Evolutionary conservation across 495 filamentous ascomycete species (phyloP).

Genomic region (Lasiosphaeriaceae sp.): DNA sequence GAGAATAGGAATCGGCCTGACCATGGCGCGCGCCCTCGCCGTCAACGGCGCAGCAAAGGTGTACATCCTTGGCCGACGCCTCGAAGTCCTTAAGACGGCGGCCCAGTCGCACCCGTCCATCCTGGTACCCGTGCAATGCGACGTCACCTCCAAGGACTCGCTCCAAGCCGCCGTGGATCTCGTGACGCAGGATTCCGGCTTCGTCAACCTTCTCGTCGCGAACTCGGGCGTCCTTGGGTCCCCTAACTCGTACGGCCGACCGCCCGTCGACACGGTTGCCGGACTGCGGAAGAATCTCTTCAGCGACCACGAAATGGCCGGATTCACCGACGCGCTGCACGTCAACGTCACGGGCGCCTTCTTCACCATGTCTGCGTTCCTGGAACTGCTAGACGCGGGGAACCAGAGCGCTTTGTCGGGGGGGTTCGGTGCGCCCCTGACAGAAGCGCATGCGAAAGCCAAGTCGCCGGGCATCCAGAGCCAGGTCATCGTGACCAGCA

Average conservation of each 20-base stretch:
- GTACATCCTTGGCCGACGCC: slow-evolving; percentile 64
- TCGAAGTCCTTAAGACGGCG: slow-evolving; percentile 44
- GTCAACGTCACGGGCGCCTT: slow-evolving; percentile 60
- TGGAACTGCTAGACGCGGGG: slow-evolving; percentile 61
- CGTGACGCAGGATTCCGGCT: slow-evolving; percentile 34
- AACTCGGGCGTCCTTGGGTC: slow-evolving; percentile 55
- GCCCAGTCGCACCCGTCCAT: slow-evolving; percentile 20
- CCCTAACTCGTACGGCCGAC: slow-evolving; percentile 20
- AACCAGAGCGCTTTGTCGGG: slow-evolving; percentile 49
- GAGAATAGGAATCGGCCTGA: slow-evolving; percentile 56
- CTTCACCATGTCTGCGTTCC: slow-evolving; percentile 60
- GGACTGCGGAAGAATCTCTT: slow-evolving; percentile 34
- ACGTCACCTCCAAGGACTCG: slow-evolving; percentile 61
- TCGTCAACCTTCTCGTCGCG: slow-evolving; percentile 62
- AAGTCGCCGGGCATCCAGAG: slow-evolving; percentile 43
- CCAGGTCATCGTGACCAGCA: slow-evolving; percentile 52
- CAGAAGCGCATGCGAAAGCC: slow-evolving; percentile 7
- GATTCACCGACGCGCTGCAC: slow-evolving; percentile 50
- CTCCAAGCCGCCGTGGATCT: slow-evolving; percentile 53
- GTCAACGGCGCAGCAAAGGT: slow-evolving; percentile 61
- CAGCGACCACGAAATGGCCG: slow-evolving; percentile 38
- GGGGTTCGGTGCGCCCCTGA: slow-evolving; percentile 27
- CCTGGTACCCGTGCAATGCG: slow-evolving; percentile 57
- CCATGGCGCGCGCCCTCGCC: slow-evolving; percentile 62
- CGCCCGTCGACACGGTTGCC: slow-evolving; percentile 34